Evolutionary conservation across 2,329 filamentous ascomycete genomes (phyloP), one percentile per base, ranked within the genome.

Genomic region (Pleurostoma richardsiae): DNA sequence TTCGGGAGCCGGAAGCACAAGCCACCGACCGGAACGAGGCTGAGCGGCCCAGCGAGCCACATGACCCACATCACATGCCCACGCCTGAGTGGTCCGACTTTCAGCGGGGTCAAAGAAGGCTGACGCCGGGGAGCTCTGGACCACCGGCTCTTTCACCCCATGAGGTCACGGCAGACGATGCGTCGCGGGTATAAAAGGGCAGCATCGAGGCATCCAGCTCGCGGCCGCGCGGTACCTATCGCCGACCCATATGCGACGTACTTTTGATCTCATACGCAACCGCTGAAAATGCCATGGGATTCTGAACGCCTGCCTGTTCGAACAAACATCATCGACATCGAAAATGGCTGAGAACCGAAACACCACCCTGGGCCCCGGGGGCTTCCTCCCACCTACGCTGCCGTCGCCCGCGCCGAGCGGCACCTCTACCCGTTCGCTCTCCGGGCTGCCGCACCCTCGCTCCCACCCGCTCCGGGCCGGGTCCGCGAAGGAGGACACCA

Each of bases 401-500:
- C 76, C 76, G 0, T 83, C 80, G 3, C 80, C 80, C 1, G 69
- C 79, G 0, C 78, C 77, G 4, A 79, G 72, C 48, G 66, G 65
- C 8, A 58, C 71, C 10, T 79, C 78, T 5, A 65, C 67, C 39
- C 57, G 57, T 43, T 53, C 64, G 26, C 45, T 56, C 2, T 58
- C 69, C 7, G 63, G 62, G 6, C 69, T 85, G 4, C 82, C 82
- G 4, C 77, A 76, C 44, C 82, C 80, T 0, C 70, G 81, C 40
- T 63, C 66, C 27, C 74, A 69, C 31, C 67, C 80, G 0, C 59
- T 85, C 1, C 67, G 68, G 10, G 70, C 80, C 0, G 80, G 80
- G 0, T 83, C 79, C 0, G 71, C 65, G 31, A 84, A 83, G 53
- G 82, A 84, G 55, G 78, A 80, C 46, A 70, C 77, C 40, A 75